Percentiles rank a stretch among this genome's conserved stretches.
Conservation (phyloP, 2,329 filamentous ascomycete genomes). For the Epichloe baconii region DNA sequence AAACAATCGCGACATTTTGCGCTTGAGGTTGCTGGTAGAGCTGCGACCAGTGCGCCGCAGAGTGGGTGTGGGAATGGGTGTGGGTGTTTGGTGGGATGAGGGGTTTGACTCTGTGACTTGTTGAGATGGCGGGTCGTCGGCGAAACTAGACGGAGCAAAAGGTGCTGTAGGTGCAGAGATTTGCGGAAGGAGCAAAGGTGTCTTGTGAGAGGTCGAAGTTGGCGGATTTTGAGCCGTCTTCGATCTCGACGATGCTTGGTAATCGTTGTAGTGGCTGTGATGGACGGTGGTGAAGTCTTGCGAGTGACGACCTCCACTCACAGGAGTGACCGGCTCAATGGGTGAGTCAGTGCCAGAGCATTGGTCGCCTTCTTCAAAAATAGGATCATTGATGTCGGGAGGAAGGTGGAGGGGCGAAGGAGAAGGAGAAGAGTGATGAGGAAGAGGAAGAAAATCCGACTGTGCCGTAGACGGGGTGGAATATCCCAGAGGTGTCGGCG, state of each 20-base stretch:
- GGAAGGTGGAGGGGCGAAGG: conserved; percentile 29
- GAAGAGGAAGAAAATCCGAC: conserved; percentile 1
- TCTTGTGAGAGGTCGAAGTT: conserved; percentile 3
- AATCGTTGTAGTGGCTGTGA: conserved; percentile 15
- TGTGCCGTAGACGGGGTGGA: conserved; percentile 4
- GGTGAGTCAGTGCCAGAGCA: conserved; percentile 45
- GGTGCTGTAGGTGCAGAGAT: conserved; percentile 1
- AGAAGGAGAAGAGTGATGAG: conserved; percentile 19
- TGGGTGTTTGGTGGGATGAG: conserved; percentile 7
- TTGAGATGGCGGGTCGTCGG: not conserved
- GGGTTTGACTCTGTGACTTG: conserved; percentile 2
- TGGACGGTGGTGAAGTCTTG: conserved; percentile 37
- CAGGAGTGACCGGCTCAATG: conserved; percentile 49
- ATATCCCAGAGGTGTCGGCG: conserved; percentile 4
- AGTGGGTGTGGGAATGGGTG: conserved; percentile 14
- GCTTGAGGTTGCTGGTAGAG: conserved; percentile 32
- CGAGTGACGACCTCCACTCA: conserved; percentile 42
- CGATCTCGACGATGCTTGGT: conserved; percentile 15
- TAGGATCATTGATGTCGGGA: conserved; percentile 37
- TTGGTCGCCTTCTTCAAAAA: conserved; percentile 41
- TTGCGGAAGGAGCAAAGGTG: conserved; percentile 6
- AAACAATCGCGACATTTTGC: conserved; percentile 38
- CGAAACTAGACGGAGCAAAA: not conserved
- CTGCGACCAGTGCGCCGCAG: conserved; percentile 29
- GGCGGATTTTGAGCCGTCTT: conserved; percentile 9